Base-by-base conservation (phyloP, 495 filamentous ascomycete species). In the Penicillium alfredii region DNA sequence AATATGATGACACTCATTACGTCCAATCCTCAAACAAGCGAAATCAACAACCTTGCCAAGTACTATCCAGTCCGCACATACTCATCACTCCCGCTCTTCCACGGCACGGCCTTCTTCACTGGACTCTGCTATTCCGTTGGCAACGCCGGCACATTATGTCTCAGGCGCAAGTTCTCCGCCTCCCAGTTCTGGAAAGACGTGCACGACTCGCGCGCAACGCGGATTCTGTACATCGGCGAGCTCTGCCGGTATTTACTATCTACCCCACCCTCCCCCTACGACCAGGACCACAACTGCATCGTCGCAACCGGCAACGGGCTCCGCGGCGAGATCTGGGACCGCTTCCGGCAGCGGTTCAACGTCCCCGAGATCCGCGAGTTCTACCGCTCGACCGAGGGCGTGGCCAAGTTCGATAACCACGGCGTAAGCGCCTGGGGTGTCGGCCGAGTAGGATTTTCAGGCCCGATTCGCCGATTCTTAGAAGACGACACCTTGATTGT, bases 221-320 rank as follows among this genome's bases (percentile, higher is more conserved):
- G 84, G 3, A 85, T 97, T 37, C 82, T 95, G 39, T 98, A 98
- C 50, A 90, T 98, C 14, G 92, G 92, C 33, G 92, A 98, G 56
- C 83, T 86, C 1, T 93, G 86, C 44, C 77, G 92, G 1, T 98
- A 98, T 51, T 78, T 98, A 1, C 77, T 96, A 24, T 62, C 84
- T 0, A 79, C 84, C 0, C 79, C 86, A 0, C 74, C 85, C 0
- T 77, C 80, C 21, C 77, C 78, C 17, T 76, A 86, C 26, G 92
- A 97, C 62, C 68, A 64, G 15, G 68, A 81, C 36, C 81, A 96
- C 61, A 73, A 66, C 0, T 78, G 94, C 12, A 80, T 81, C 11
- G 49, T 84, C 3, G 92, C 89, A 1, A 77, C 82, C 25, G 92
- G 92, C 1, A 98, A 97, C 48, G 92, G 92, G 8, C 60, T 98